Percentiles rank a stretch among this genome's conserved stretches.
phyloP scores from a whole-genome alignment of 306 rosid genomes.

The Erythrophleum fordii region DNA sequence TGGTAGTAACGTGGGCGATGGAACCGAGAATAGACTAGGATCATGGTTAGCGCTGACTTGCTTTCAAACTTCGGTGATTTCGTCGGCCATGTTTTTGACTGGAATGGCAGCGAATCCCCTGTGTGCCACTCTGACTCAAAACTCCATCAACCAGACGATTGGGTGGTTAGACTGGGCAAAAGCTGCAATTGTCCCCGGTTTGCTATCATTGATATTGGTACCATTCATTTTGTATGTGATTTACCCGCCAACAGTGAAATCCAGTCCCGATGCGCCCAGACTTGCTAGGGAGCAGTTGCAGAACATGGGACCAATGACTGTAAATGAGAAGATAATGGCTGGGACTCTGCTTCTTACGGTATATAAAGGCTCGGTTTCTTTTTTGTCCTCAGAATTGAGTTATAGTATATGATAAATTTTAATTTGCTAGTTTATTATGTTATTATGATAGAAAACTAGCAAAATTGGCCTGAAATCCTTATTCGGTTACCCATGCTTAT shows the following conservation, averaged over 20 bases:
- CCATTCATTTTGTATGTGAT: slow-evolving; percentile 77
- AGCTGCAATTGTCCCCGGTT: slow-evolving; percentile 88
- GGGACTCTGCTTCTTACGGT: slow-evolving; percentile 91
- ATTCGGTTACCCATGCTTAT: too few species aligned
- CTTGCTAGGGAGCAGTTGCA: slow-evolving; percentile 83
- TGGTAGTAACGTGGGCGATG: slow-evolving; percentile 94
- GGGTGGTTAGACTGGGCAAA: slow-evolving; percentile 98
- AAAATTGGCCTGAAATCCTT: neutral
- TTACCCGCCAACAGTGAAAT: slow-evolving; percentile 85
- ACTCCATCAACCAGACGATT: slow-evolving; percentile 76
- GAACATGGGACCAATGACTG: slow-evolving; percentile 87
- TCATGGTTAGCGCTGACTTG: slow-evolving; percentile 98
- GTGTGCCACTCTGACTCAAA: slow-evolving; percentile 72
- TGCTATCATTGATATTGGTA: slow-evolving; percentile 80
- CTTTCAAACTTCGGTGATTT: slow-evolving; percentile 91
- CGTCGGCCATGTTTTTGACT: slow-evolving; percentile 94
- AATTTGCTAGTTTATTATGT: too few species aligned
- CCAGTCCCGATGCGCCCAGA: slow-evolving; percentile 92
- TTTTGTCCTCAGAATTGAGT: too few species aligned
- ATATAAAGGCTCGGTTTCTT: neutral
- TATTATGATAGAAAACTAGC: neutral
- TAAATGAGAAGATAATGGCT: slow-evolving; percentile 85
- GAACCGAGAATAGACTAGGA: slow-evolving; percentile 80
- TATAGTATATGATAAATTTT: too few species aligned
- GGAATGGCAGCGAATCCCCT: slow-evolving; percentile 97